Evolutionary conservation across 139 green algal genomes (phyloP).

Genomic region (Haematococcus sp.): DNA sequence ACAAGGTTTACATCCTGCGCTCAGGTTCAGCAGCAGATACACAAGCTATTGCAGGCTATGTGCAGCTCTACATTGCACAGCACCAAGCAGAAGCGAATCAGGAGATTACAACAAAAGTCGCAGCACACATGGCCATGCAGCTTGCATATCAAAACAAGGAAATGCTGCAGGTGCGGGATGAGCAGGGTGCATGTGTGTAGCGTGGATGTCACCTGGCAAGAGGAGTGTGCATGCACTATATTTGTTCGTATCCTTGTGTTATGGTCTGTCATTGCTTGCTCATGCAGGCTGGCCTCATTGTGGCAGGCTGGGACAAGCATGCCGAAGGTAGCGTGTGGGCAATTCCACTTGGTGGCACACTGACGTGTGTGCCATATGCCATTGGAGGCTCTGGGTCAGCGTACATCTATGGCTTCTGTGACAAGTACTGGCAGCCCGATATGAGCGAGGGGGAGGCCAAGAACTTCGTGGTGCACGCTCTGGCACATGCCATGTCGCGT

Average conservation of each 20-base stretch:
- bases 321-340: constrained; percentile 71
- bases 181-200: too few species aligned
- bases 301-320: constrained; percentile 61
- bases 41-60: constrained; percentile 56
- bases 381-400: constrained; percentile 83
- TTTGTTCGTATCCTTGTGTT: too few species aligned
- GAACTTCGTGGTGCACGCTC: constrained; percentile 72
- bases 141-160: constrained; percentile 91
- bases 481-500: constrained; percentile 80
- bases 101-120: constrained; percentile 67
- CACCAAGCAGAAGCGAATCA: constrained; percentile 71
- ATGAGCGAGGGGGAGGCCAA: constrained; percentile 79
- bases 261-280: too few species aligned
- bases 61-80: constrained; percentile 62
- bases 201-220: too few species aligned
- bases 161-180: constrained; percentile 29
- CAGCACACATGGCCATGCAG: constrained; percentile 72
- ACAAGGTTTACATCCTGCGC: constrained; percentile 56
- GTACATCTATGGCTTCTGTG: constrained; percentile 84
- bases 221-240: too few species aligned
- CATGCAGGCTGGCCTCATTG: constrained; percentile 49
- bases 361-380: constrained; percentile 69
- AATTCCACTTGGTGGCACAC: constrained; percentile 84
- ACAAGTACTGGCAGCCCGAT: constrained; percentile 71
- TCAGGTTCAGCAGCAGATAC: constrained; percentile 60